Conservation (phyloP, 106 monocot genomes). For the Iris macrosiphon region DNA sequence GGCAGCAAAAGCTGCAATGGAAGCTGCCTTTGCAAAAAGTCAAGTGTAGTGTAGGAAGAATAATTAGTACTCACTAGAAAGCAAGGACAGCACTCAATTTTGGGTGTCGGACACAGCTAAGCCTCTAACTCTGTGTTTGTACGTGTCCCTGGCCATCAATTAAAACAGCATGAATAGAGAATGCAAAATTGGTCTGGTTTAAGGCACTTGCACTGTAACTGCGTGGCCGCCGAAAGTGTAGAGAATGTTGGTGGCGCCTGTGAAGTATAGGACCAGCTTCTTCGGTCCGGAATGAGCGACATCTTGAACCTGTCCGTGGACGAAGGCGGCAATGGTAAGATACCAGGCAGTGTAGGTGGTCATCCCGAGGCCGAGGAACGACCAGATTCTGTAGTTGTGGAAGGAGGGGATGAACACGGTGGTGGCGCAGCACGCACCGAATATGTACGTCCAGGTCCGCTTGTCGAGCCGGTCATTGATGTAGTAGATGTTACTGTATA, state of each 20-base stretch:
- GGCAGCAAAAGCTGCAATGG: too few relatives aligned
- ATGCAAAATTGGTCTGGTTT: background rate
- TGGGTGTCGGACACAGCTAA: too few relatives aligned
- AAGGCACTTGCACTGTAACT: constrained; percentile 69
- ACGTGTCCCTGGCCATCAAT: too few relatives aligned
- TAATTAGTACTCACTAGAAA: too few relatives aligned
- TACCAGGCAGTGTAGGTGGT: constrained; percentile 94
- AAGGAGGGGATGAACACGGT: constrained; percentile 87
- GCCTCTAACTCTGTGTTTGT: too few relatives aligned
- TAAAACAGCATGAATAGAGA: too few relatives aligned
- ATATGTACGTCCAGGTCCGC: constrained; percentile 92
- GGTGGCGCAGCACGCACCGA: constrained; percentile 85
- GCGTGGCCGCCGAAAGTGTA: constrained; percentile 97
- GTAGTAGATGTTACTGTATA: constrained; percentile 82
- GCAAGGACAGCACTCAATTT: too few relatives aligned
- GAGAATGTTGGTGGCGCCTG: constrained; percentile 92
- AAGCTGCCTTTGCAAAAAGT: too few relatives aligned
- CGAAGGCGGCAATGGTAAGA: constrained; percentile 60
- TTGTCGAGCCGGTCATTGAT: constrained; percentile 78
- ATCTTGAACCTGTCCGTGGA: constrained; percentile 59
- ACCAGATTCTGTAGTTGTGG: constrained; percentile 90
- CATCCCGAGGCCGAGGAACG: constrained; percentile 84
- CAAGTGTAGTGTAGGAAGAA: too few relatives aligned
- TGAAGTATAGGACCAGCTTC: constrained; percentile 83
- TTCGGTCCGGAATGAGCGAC: constrained; percentile 55